Evolutionary conservation across 768 basidiomycete species (phyloP), one percentile per base, ranked within the genome.

Genomic region (Hebeloma cylindrosporum): DNA sequence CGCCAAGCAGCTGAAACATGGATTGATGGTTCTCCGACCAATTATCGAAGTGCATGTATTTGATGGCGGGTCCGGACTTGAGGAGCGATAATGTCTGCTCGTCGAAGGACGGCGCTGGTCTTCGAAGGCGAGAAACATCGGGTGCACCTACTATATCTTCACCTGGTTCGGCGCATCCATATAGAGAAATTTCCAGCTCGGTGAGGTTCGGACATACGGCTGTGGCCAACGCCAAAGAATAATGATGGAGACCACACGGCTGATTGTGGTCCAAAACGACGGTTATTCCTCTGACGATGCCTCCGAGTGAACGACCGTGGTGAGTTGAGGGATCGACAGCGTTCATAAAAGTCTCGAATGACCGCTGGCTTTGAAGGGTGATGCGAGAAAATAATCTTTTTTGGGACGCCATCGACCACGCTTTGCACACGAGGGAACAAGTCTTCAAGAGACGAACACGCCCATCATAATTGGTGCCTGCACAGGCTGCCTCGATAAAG

Each of bases 181-280:
- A 88, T 3, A 85, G 63, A 4, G 81, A 65, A 22, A 88, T 70
- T 51, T 66, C 65, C 30, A 88, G 66, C 40, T 76, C 72, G 29
- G 69, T 65, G 14, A 88, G 65, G 50, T 80, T 78, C 14, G 82
- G 81, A 56, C 83, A 88, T 14, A 72, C 61, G 5, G 69, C 66
- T 39, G 85, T 74, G 6, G 79, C 82, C 28, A 66, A 64, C 18
- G 79, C 81, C 59, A 88, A 82, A 14, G 79, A 75, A 20, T 64
- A 65, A 44, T 78, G 75, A 38, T 72, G 67, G 33, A 88, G 71
- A 23, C 74, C 69, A 34, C 64, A 69, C 10, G 82, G 85, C 48
- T 88, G 83, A 55, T 83, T 85, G 57, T 77, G 71, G 67, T 88
- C 87, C 41, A 89, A 56, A 27, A 79, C 70, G 25, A 78, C 75